Base-by-base conservation (phyloP, 2,329 filamentous ascomycete genomes). In the Amauroascus verrucosus region DNA sequence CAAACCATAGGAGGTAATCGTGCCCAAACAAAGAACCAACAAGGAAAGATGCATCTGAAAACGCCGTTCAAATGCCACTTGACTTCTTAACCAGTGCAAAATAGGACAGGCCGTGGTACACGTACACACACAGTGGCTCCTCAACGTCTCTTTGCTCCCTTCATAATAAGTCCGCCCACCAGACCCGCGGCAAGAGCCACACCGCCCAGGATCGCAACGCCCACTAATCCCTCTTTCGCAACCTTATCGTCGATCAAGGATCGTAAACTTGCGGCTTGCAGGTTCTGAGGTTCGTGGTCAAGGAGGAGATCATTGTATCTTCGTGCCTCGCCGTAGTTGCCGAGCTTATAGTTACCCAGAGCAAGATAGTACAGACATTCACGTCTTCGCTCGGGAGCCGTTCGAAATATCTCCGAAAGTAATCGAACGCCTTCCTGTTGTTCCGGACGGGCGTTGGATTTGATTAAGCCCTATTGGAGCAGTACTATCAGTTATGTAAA, bases 301-400 rank as follows among this genome's bases (percentile, higher is more conserved):
- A 97, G 73, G 57, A 98, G 76, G 48, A 91, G 77, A 65, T 97
- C 91, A 70, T 98, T 98, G 74, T 97, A 97, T 66, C 88, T 80
- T 64, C 91, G 80, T 56, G 91, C 91, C 68, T 98, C 93, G 57
- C 84, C 89, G 70, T 96, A 98, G 77, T 96, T 97, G 57, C 90
- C 91, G 45, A 98, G 82, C 76, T 97, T 97, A 80, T 91, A 97
- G 77, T 97, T 95, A 58, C 93, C 93, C 30, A 98, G 81, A 24
- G 88, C 93, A 51, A 98, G 83, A 73, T 98, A 98, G 77, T 96
- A 98, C 57, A 98, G 86, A 67, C 93, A 98, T 78, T 98, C 93
- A 65, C 93, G 85, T 66, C 93, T 85, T 63, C 93, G 87, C 71
- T 97, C 93, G 60, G 88, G 89, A 33, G 88, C 86, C 55, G 84